Evolutionary conservation across 2,329 filamentous ascomycete species (phyloP), one percentile per base, ranked within the genome.

Genomic region (Fusarium gaditjirri): DNA sequence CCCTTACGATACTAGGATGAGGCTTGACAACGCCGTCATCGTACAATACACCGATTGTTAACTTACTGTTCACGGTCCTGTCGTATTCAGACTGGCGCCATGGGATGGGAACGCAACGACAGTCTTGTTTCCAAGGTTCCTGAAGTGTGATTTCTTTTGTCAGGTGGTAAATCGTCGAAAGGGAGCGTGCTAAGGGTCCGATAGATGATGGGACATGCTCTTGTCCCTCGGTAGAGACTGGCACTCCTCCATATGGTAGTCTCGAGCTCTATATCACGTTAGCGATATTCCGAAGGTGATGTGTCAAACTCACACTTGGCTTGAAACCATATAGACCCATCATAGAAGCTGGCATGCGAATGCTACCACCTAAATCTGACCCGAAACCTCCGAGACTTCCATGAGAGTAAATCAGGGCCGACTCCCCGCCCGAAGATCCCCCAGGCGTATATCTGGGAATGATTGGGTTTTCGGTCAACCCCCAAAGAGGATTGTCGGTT

Each of bases 201-300:
- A 91, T 80, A 0, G 88, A 84, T 0, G 89, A 91, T 3, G 89
- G 89, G 0, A 91, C 86, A 77, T 91, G 89, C 61, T 91, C 88
- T 73, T 91, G 89, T 5, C 90, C 89, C 43, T 91, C 88, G 0
- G 87, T 90, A 0, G 89, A 90, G 0, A 91, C 89, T 0, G 87
- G 83, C 0, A 89, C 87, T 0, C 88, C 89, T 17, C 83, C 76
- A 55, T 91, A 91, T 0, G 90, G 88, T 2, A 91, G 76, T 10
- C 89, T 84, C 5, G 83, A 82, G 70, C 86, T 90, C 88, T 90
- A 36, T 0, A 3, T 3, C 2, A 8, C 6, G 23, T 72, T 1
- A 72, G 65, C 8, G 5, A 25, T 29, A 8, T 8, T 21, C 43
- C 3, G 3, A 9, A 7, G 0, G 1, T 11, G 1, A 5, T 8